These are phyloP conservation scores for Mycena chlorophos DNA, from an alignment of 768 basidiomycete species.

Conservation along the genomic window DNA sequence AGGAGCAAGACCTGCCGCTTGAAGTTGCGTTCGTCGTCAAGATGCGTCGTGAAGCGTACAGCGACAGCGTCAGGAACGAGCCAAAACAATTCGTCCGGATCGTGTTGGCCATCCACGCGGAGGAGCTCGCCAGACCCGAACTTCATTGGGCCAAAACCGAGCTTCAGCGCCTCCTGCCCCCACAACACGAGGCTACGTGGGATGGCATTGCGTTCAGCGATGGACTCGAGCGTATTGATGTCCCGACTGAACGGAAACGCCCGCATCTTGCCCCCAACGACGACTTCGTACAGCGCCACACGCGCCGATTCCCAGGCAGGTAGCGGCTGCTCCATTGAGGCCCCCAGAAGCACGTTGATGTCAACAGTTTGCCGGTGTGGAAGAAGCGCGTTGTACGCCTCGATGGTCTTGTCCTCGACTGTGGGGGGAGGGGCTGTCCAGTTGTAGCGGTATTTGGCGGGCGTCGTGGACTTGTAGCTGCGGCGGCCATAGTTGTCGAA, in stretches of 20 bases:
- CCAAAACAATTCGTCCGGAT: background rate
- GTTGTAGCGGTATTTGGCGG: constrained; percentile 19
- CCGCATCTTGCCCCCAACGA: constrained; percentile 16
- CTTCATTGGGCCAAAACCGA: background rate
- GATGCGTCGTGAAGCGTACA: constrained; percentile 20
- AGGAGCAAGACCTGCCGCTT: background rate
- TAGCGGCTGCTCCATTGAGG: background rate
- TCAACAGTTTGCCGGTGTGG: background rate
- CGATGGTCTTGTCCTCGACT: constrained; percentile 11
- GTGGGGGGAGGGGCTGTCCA: constrained; percentile 23
- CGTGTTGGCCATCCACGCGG: background rate
- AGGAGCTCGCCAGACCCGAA: background rate
- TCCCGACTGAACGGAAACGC: background rate
- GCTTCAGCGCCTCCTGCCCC: background rate
- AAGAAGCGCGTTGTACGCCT: constrained; percentile 6
- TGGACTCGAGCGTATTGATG: background rate
- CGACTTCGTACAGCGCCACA: constrained; percentile 18
- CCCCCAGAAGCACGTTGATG: constrained; percentile 6
- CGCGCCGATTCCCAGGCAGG: constrained; percentile 12
- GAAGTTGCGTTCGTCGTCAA: constrained; percentile 22
- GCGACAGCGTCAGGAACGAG: constrained; percentile 7
- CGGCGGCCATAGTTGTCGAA: constrained; percentile 23
- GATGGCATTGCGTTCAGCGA: background rate
- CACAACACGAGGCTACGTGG: background rate
- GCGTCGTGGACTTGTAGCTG: constrained; percentile 8